These are phyloP conservation scores for Balakata baccata DNA, from an alignment of 345 rosid genomes.

Conservation along the genomic window DNA sequence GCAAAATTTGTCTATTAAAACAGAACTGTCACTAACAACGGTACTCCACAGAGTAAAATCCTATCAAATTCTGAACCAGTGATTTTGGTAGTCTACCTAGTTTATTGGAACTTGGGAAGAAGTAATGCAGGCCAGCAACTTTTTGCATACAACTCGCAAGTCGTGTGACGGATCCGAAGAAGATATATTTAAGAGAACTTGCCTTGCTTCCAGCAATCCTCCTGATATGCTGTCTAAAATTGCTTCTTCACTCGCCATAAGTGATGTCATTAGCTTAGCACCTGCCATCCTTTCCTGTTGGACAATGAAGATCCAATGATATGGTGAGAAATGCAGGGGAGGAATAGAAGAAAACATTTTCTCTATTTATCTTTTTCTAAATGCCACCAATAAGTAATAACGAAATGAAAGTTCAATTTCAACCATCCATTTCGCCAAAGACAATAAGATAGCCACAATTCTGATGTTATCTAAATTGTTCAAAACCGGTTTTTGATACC, in stretches of 20 bases:
- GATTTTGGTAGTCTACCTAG: background rate
- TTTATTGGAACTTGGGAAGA: constrained; percentile 21
- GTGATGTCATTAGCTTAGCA: constrained; percentile 78
- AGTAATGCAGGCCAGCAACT: constrained; percentile 58
- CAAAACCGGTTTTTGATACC: constrained; percentile 41
- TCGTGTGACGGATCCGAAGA: constrained; percentile 55
- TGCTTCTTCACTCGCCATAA: constrained; percentile 77
- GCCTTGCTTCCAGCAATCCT: constrained; percentile 68
- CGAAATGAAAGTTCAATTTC: background rate
- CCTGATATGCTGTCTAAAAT: constrained; percentile 62
- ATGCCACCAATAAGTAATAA: background rate
- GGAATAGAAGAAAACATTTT: background rate
- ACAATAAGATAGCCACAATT: no score
- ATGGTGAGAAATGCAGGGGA: background rate
- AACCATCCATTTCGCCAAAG: no score
- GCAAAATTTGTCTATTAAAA: background rate
- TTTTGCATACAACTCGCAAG: constrained; percentile 50
- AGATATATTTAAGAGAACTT: constrained; percentile 47
- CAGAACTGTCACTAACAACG: background rate
- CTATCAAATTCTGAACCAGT: background rate
- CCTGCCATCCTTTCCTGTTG: constrained; percentile 78
- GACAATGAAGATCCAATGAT: background rate
- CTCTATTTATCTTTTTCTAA: background rate
- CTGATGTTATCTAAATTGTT: constrained; percentile 1
- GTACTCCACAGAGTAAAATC: background rate